These are phyloP conservation scores for Noccaea caerulescens DNA, from an alignment of 345 rosid species.

Conservation along the genomic window DNA sequence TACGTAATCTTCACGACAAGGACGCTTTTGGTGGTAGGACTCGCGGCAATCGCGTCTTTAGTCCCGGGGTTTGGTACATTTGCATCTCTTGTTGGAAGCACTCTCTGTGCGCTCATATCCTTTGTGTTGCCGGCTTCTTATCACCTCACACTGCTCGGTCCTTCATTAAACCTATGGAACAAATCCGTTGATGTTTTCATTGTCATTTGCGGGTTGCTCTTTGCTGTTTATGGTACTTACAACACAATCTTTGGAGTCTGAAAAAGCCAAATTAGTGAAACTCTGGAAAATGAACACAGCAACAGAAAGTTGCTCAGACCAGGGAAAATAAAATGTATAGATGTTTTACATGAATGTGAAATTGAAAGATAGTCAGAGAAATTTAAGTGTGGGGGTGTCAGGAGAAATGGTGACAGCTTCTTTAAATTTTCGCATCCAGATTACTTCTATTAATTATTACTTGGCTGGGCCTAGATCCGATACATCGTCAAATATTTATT, in stretches of 20 bases:
- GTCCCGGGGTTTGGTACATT: conserved; percentile 82
- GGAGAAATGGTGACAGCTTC: neutral
- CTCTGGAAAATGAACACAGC: neutral
- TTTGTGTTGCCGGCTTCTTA: conserved; percentile 82
- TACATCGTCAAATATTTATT: neutral
- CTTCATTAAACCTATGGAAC: conserved; percentile 63
- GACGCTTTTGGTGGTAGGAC: conserved; percentile 55
- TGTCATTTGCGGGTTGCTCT: conserved; percentile 64
- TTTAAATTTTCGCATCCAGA: neutral
- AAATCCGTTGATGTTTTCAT: conserved; percentile 63
- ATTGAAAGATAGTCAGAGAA: neutral
- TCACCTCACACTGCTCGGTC: conserved; percentile 73
- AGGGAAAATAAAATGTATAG: neutral
- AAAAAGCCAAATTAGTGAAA: neutral
- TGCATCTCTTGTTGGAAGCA: conserved; percentile 78
- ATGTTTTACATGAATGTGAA: conserved; percentile 18
- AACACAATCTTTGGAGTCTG: conserved; percentile 58
- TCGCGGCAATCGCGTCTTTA: conserved; percentile 65
- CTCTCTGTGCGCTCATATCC: conserved; percentile 73
- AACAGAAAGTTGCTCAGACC: neutral
- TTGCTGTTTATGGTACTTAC: conserved; percentile 76
- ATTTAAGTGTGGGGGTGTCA: conserved; percentile 16
- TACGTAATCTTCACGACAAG: conserved; percentile 52
- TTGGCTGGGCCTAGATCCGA: neutral
- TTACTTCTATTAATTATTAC: neutral